Evolutionary conservation across 176 grass and related monocot genomes (phyloP).

Genomic region (Triticum monococcum): DNA sequence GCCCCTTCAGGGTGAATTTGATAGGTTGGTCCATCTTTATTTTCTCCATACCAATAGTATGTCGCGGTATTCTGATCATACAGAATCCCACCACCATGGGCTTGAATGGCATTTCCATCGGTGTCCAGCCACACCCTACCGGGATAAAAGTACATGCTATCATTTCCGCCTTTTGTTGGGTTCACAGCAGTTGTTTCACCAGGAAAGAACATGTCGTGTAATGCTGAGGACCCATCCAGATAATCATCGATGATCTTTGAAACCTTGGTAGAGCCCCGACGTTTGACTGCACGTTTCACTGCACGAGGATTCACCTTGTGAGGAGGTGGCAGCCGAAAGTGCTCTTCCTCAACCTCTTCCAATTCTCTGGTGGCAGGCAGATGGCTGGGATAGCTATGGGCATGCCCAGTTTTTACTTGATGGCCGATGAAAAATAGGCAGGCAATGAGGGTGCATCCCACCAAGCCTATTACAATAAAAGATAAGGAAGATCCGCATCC

Average conservation of each 20-base stretch:
- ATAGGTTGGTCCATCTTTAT: conserved; percentile 78
- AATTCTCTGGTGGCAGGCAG: conserved; percentile 44
- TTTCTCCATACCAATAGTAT: conserved; percentile 98
- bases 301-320: conserved; percentile 76
- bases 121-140: conserved; percentile 84
- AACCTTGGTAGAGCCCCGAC: conserved; percentile 43
- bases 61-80: conserved; percentile 58
- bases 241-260: conserved; percentile 60
- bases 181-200: conserved; percentile 36
- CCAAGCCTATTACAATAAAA: conserved; percentile 55
- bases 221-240: conserved; percentile 79
- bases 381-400: conserved; percentile 27
- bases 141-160: conserved; percentile 69
- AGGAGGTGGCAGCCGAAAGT: conserved; percentile 53
- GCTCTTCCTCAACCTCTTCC: conserved; percentile 71
- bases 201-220: conserved; percentile 78
- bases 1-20: conserved; percentile 55
- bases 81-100: conserved; percentile 86
- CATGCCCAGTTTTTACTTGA: conserved; percentile 32
- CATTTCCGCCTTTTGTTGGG: conserved; percentile 39
- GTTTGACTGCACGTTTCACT: conserved; percentile 66
- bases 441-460: conserved; percentile 50
- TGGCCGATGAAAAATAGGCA: conserved; percentile 41
- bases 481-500: conserved; percentile 49
- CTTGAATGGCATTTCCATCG: conserved; percentile 82